Percentiles rank a stretch among this genome's conserved stretches.
These are phyloP conservation scores for Boletus speciosus DNA, from an alignment of 768 basidiomycete genomes.

Conservation along the genomic window DNA sequence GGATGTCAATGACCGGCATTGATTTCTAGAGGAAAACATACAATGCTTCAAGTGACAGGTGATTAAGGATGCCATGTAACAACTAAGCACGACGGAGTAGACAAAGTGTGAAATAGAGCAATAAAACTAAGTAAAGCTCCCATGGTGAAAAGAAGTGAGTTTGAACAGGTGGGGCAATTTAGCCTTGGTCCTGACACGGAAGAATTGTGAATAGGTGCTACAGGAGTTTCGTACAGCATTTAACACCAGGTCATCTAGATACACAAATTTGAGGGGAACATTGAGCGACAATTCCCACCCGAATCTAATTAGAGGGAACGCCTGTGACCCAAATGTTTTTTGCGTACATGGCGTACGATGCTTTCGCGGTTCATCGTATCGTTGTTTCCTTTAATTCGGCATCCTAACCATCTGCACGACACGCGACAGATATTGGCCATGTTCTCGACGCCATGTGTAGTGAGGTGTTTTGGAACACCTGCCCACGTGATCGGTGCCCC, in stretches of 20 bases:
- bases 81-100: too few species aligned
- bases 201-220: not conserved
- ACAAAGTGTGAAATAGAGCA: too few species aligned
- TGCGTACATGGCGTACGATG: slow-evolving; percentile 13
- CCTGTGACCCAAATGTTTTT: slow-evolving; percentile 13
- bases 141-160: too few species aligned
- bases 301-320: not conserved
- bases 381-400: not conserved
- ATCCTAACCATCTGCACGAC: slow-evolving; percentile 10
- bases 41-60: too few species aligned
- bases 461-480: slow-evolving; percentile 8
- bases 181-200: too few species aligned
- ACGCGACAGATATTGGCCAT: fast-evolving
- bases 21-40: too few species aligned
- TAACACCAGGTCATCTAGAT: not conserved
- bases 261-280: not conserved
- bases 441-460: not conserved
- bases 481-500: not conserved
- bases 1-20: too few species aligned
- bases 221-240: not conserved
- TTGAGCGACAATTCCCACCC: not conserved
- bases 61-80: too few species aligned
- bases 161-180: too few species aligned
- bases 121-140: too few species aligned
- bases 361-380: slow-evolving; percentile 9